Conservation (phyloP, 2,329 filamentous ascomycete genomes). For the Cylindrodendrum hubeiense region DNA sequence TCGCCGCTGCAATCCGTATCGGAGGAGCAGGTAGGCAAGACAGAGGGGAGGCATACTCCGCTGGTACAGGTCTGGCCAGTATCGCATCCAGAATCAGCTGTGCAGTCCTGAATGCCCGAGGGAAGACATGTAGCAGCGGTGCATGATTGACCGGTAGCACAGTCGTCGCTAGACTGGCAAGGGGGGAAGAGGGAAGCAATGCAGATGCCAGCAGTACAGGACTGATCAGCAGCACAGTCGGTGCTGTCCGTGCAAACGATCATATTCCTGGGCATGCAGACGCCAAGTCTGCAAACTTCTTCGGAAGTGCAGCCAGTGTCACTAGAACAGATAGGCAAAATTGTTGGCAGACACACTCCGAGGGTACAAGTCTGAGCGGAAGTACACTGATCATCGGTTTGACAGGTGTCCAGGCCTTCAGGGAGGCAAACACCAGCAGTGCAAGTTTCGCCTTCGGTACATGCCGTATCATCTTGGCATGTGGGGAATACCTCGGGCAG, state of each 20-base stretch:
- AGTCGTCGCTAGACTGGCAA: not conserved
- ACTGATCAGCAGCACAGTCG: not conserved
- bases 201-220: constrained; percentile 10
- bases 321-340: constrained; percentile 2
- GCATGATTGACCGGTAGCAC: constrained; percentile 1
- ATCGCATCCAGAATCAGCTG: not conserved
- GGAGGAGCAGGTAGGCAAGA: constrained; percentile 7
- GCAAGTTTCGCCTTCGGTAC: not conserved
- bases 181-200: not conserved
- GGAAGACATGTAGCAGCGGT: constrained; percentile 11
- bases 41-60: constrained; percentile 7
- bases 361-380: constrained; percentile 1
- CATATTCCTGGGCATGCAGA: constrained; percentile 10
- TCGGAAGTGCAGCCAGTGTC: constrained; percentile 12
- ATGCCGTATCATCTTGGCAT: not conserved
- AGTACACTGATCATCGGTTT: not conserved
- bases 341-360: constrained; percentile 7
- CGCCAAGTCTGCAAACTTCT: constrained; percentile 18
- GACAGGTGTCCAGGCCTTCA: not conserved
- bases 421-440: constrained; percentile 8
- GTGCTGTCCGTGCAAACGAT: constrained; percentile 1
- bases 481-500: constrained; percentile 19
- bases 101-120: not conserved
- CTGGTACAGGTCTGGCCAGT: not conserved
- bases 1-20: constrained; percentile 13